These are phyloP conservation scores for Dryadomyces sulphureus DNA, from an alignment of 2,329 filamentous ascomycete genomes.

Conservation along the genomic window DNA sequence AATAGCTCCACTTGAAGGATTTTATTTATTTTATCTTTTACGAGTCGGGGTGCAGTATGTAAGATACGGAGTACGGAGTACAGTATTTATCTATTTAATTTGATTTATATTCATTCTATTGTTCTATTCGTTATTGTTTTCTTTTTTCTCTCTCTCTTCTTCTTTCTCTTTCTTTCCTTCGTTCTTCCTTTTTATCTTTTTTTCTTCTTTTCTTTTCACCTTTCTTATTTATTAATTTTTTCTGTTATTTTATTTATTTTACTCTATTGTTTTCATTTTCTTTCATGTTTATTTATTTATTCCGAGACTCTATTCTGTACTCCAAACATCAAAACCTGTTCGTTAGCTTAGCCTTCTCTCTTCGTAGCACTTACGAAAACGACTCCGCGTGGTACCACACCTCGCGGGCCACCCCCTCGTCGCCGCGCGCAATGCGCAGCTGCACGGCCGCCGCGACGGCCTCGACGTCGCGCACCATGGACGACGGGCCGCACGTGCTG, in stretches of 20 bases:
- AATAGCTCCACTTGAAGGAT: too few relatives aligned
- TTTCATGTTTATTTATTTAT: not conserved
- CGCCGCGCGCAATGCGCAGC: constrained; percentile 3
- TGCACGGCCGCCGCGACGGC: constrained; percentile 3
- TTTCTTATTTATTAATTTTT: not conserved
- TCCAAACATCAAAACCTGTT: not conserved
- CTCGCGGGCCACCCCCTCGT: not conserved
- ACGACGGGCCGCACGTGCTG: constrained; percentile 4
- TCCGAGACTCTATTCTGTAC: too few relatives aligned
- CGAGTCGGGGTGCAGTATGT: too few relatives aligned
- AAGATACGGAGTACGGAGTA: too few relatives aligned
- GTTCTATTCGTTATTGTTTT: too few relatives aligned
- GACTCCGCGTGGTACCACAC: constrained; percentile 8
- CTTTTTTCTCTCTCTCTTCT: too few relatives aligned
- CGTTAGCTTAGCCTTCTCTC: not conserved
- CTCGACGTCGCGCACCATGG: constrained; percentile 3
- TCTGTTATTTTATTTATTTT: not conserved
- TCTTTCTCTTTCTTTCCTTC: not conserved
- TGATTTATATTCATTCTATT: too few relatives aligned
- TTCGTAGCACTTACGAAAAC: constrained; percentile 1
- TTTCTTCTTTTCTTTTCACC: not conserved
- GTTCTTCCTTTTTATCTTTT: not conserved
- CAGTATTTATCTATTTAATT: too few relatives aligned
- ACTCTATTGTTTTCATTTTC: not conserved
- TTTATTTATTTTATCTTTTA: too few relatives aligned